These are phyloP conservation scores for Phylloporus rhodoxanthus DNA, from an alignment of 768 basidiomycete species.

Conservation along the genomic window DNA sequence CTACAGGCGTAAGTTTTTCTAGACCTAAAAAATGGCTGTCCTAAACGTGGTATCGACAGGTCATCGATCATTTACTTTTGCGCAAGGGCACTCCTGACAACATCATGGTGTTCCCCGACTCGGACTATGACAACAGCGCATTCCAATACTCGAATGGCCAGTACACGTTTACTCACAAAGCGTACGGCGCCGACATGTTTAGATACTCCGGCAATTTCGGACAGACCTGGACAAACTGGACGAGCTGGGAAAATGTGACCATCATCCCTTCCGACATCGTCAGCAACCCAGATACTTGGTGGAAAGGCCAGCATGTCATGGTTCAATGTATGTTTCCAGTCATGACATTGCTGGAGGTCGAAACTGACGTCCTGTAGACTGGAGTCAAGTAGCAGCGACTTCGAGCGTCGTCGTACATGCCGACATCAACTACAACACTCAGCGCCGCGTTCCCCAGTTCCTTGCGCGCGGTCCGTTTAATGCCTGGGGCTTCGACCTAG, in stretches of 20 bases:
- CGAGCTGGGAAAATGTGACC: slow-evolving; percentile 68
- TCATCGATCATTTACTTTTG: slow-evolving; percentile 70
- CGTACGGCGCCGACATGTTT: slow-evolving; percentile 81
- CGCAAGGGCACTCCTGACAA: slow-evolving; percentile 75
- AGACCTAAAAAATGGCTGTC: not conserved
- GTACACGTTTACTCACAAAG: slow-evolving; percentile 76
- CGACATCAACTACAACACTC: slow-evolving; percentile 54
- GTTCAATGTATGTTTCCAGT: slow-evolving; percentile 64
- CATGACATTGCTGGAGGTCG: not conserved
- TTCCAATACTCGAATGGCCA: slow-evolving; percentile 55
- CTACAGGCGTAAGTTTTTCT: slow-evolving; percentile 50
- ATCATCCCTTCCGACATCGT: slow-evolving; percentile 58
- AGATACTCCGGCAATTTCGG: slow-evolving; percentile 87
- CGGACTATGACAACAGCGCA: slow-evolving; percentile 65
- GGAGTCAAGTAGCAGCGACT: slow-evolving; percentile 62
- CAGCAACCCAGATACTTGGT: slow-evolving; percentile 46
- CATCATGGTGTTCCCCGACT: slow-evolving; percentile 79
- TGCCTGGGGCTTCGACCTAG: slow-evolving; percentile 85
- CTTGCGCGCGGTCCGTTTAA: slow-evolving; percentile 89
- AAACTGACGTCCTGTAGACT: slow-evolving; percentile 47
- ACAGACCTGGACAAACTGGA: slow-evolving; percentile 78
- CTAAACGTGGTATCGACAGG: slow-evolving; percentile 32
- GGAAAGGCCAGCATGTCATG: slow-evolving; percentile 81
- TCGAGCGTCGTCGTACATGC: slow-evolving; percentile 69
- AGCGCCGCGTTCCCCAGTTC: slow-evolving; percentile 80